Evolutionary conservation across 2,329 filamentous ascomycete genomes (phyloP), one percentile per base, ranked within the genome.

Genomic region (Verticillium nonalfalfae): DNA sequence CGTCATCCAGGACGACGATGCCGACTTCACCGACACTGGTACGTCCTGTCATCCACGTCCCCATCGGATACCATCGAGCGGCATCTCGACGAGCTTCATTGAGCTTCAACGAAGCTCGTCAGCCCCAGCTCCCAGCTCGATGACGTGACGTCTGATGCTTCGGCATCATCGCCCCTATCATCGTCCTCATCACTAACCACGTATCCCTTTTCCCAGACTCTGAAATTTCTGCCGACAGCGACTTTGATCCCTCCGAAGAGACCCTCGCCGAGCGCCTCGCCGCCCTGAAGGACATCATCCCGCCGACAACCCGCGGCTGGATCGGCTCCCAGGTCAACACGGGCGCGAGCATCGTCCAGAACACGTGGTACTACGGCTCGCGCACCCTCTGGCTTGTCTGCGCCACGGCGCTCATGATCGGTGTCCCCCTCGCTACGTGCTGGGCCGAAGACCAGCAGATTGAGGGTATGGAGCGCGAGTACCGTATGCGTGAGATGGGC

Each of bases 371-470:
- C 74, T 85, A 89, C 70, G 93, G 94, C 69, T 64, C 61, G 39
- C 95, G 94, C 81, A 86, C 90, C 60, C 81, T 96, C 68, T 99
- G 93, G 92, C 88, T 97, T 61, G 80, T 99, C 62, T 92, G 89
- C 77, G 97, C 93, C 66, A 93, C 90, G 64, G 92, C 91, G 63
- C 85, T 99, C 72, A 81, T 99, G 73, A 79, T 98, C 66, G 93
- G 93, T 69, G 92, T 98, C 59, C 95, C 95, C 61, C 98, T 93
- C 83, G 93, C 93, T 62, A 82, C 99, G 68, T 94, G 93, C 62
- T 94, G 93, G 74, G 88, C 90, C 66, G 95, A 99, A 82, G 95
- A 99, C 82, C 93, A 97, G 83, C 91, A 97, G 81, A 87, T 96
- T 75, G 83, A 94, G 67, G 94, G 97, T 81, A 96, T 97, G 92